Base-by-base conservation (phyloP, 1,284 basidiomycete genomes). In the Cryptococcus depauperatus region DNA sequence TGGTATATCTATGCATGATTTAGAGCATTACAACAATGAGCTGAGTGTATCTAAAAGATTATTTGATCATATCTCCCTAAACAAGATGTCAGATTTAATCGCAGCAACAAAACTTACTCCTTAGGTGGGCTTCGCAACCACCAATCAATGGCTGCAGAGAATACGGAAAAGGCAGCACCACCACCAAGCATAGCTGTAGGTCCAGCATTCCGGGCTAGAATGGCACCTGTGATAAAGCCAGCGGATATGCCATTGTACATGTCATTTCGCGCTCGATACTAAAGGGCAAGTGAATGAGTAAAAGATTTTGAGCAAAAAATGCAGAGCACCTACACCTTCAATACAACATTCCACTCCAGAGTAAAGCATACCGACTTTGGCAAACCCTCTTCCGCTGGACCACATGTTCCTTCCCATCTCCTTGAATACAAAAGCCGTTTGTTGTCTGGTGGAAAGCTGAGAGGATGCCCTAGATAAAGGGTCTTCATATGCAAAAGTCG, bases 201-300 rank as follows among this genome's bases (percentile, higher is more conserved):
- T 2, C 86, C 90, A 1, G 87, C 81, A 62, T 85, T 82, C 43
- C 85, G 78, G 14, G 90, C 89, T 4, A 95, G 78, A 16, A 90
- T 73, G 34, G 83, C 87, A 28, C 88, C 88, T 1, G 75, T 67
- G 18, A 76, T 44, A 55, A 73, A 72, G 4, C 76, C 76, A 2
- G 69, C 75, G 14, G 70, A 66, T 8, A 75, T 61, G n/a, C 73
- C 71, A 66, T 95, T 96, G 44, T 80, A 82, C 58, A 93, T 84
- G 68, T 96, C 91, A 61, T 92, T 92, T 72, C 83, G 89, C n/a
- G 87, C 90, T 44, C 91, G 85, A 70, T 93, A 96, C 90, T 95
- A 48, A 0, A 3, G 35, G 21, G 18, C 18, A 38, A 37, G 26
- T 34, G 41, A 18, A 22, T 32, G 7, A 37, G 19, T 21, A 18